phyloP scores from a whole-genome alignment of 257 asterid genomes.

The Euphrasia confusa region DNA sequence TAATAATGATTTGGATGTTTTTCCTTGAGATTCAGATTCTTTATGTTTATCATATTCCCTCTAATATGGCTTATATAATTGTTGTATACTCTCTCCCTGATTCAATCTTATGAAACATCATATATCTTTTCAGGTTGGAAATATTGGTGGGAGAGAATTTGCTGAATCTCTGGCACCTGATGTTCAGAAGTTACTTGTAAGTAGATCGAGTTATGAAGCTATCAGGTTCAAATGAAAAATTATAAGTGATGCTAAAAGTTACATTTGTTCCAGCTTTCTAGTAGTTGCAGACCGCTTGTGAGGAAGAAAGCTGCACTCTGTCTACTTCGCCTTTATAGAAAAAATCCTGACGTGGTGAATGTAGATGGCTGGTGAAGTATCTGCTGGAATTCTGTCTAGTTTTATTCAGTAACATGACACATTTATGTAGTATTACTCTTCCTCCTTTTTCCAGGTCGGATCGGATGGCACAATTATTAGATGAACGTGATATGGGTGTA shows the following conservation, averaged over 20 bases:
- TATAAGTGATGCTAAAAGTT: conserved; percentile 27
- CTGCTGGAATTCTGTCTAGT: conserved; percentile 20
- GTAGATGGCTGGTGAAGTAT: conserved; percentile 89
- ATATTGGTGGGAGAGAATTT: conserved; percentile 98
- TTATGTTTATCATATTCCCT: conserved; percentile 5
- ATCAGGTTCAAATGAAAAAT: conserved; percentile 21
- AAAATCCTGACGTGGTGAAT: conserved; percentile 95
- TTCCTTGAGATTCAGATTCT: conserved; percentile 8
- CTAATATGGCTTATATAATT: conserved; percentile 5
- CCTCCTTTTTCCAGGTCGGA: conserved; percentile 71
- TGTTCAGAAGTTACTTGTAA: conserved; percentile 97
- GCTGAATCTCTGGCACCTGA: conserved; percentile 99
- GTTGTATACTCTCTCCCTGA: conserved; percentile 18
- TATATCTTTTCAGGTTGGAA: conserved; percentile 70
- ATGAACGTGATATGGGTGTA: conserved; percentile 98
- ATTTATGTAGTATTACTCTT: conserved; percentile 17
- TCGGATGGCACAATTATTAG: conserved; percentile 92
- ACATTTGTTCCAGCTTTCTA: conserved; percentile 59
- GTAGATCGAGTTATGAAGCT: conserved; percentile 34
- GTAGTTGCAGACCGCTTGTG: conserved; percentile 97
- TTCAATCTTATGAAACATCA: conserved; percentile 11
- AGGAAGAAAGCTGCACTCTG: conserved; percentile 98
- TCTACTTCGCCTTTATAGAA: conserved; percentile 87
- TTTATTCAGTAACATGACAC: neutral
- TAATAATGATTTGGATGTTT: conserved; percentile 22